phyloP scores from a whole-genome alignment of 129 eudicot species.

The Arctium lappa region DNA sequence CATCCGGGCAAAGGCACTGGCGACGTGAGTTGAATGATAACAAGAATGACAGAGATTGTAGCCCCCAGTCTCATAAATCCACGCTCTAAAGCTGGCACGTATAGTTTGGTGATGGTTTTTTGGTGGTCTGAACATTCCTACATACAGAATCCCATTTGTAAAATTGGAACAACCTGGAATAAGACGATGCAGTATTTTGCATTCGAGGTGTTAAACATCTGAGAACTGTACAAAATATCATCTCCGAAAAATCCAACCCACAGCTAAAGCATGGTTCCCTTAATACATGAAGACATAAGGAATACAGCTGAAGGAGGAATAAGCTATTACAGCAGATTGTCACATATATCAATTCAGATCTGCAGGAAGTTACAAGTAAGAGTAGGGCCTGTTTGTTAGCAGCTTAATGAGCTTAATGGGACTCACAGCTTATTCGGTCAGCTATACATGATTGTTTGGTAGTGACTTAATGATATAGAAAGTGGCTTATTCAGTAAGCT shows the following conservation, averaged over 20 bases:
- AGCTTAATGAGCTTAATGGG: too few relatives aligned
- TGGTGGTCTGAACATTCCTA: conserved; percentile 54
- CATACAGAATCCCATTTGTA: conserved; percentile 43
- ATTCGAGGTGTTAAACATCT: not conserved
- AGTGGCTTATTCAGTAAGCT: too few relatives aligned
- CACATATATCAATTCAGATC: not conserved
- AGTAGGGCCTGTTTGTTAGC: not conserved
- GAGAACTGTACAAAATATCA: not conserved
- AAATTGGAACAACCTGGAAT: conserved; percentile 21
- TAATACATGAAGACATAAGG: not conserved
- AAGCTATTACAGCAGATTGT: not conserved
- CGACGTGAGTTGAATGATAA: conserved; percentile 64
- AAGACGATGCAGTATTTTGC: not conserved
- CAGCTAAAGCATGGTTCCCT: not conserved
- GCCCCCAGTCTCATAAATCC: conserved; percentile 50
- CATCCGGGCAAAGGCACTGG: conserved; percentile 56
- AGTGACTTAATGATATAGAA: too few relatives aligned
- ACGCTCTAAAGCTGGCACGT: conserved; percentile 33
- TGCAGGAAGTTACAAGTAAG: not conserved
- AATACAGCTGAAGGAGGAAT: not conserved
- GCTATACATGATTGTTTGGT: too few relatives aligned
- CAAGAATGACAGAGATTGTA: conserved; percentile 42
- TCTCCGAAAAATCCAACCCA: not conserved
- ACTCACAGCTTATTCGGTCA: too few relatives aligned
- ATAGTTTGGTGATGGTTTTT: conserved; percentile 14